These are phyloP conservation scores for Didymella segeticola DNA, from an alignment of 2,329 filamentous ascomycete species.

Conservation along the genomic window DNA sequence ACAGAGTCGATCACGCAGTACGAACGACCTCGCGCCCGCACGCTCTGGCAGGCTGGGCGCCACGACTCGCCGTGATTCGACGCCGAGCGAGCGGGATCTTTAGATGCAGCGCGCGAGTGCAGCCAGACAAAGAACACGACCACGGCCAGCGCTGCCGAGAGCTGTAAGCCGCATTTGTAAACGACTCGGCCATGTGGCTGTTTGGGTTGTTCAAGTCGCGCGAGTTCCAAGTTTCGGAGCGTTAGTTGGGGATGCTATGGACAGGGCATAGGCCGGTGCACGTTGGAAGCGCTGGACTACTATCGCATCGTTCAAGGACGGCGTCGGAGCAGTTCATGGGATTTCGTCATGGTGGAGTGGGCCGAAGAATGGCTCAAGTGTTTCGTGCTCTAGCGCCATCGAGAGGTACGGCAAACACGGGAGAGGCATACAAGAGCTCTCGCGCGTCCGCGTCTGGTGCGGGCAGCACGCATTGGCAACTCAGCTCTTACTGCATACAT, in stretches of 20 bases:
- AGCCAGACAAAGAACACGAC: conserved; percentile 15
- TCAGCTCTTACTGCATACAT: background rate
- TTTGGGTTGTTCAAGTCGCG: conserved; percentile 18
- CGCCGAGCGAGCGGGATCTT: conserved; percentile 20
- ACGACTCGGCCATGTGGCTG: conserved; percentile 25
- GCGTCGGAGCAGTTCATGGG: conserved; percentile 21
- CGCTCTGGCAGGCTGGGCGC: conserved; percentile 15
- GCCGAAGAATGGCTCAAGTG: conserved; percentile 26
- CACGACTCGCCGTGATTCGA: conserved; percentile 30
- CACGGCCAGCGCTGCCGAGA: conserved; percentile 3
- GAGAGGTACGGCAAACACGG: conserved; percentile 29
- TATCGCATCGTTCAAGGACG: conserved; percentile 10
- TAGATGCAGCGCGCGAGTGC: conserved; percentile 19
- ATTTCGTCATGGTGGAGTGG: conserved; percentile 38
- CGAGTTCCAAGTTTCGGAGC: conserved; percentile 30
- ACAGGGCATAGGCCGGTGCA: conserved; percentile 12
- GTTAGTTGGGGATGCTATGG: conserved; percentile 29
- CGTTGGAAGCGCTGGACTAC: conserved; percentile 13
- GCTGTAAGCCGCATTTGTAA: conserved; percentile 20
- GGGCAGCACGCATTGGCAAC: conserved; percentile 12
- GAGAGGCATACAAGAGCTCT: conserved; percentile 20
- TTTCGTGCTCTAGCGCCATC: conserved; percentile 27
- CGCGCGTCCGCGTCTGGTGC: conserved; percentile 3
- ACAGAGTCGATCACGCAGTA: conserved; percentile 21
- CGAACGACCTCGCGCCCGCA: conserved; percentile 6